Percentiles rank a stretch among this genome's conserved stretches.
Evolutionary conservation across 495 filamentous ascomycete species (phyloP).

Genomic region (Aspergillus leporis): DNA sequence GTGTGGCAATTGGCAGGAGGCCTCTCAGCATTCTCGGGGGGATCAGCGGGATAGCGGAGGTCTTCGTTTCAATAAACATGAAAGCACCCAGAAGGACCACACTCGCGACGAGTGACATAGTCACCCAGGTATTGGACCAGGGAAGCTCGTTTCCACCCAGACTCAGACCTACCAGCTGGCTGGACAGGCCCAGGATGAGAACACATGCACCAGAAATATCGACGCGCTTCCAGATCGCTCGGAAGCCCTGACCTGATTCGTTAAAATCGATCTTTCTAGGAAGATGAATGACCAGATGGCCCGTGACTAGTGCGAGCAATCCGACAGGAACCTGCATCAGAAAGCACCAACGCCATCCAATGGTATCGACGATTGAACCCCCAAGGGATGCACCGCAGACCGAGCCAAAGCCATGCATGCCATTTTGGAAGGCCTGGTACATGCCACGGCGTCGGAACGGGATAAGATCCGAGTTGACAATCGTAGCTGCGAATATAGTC

Average conservation of each 20-base stretch:
- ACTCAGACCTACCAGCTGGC: slow-evolving; percentile 60
- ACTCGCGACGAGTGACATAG: slow-evolving; percentile 53
- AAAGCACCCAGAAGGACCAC: slow-evolving; percentile 50
- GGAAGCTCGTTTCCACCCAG: slow-evolving; percentile 63
- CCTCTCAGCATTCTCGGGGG: slow-evolving; percentile 58
- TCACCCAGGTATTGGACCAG: slow-evolving; percentile 57
- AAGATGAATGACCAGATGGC: slow-evolving; percentile 53
- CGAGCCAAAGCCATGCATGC: slow-evolving; percentile 63
- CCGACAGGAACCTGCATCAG: slow-evolving; percentile 52
- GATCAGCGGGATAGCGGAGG: slow-evolving; percentile 60
- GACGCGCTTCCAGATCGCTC: slow-evolving; percentile 53
- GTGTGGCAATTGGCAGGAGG: slow-evolving; percentile 50
- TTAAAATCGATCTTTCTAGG: slow-evolving; percentile 25
- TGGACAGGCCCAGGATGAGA: slow-evolving; percentile 57
- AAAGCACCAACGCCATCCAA: slow-evolving; percentile 68
- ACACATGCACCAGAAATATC: slow-evolving; percentile 56
- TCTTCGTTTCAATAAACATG: slow-evolving; percentile 55
- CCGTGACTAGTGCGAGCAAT: slow-evolving; percentile 51
- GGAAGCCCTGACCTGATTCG: slow-evolving; percentile 20
- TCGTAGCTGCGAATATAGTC: slow-evolving; percentile 46
- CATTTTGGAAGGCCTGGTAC: slow-evolving; percentile 66
- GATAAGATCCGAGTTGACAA: slow-evolving; percentile 67
- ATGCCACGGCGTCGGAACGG: slow-evolving; percentile 62
- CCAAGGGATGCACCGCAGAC: slow-evolving; percentile 66
- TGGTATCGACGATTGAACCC: slow-evolving; percentile 62